These are phyloP conservation scores for Eucalyptus melliodora DNA, from an alignment of 345 rosid species.

Conservation along the genomic window DNA sequence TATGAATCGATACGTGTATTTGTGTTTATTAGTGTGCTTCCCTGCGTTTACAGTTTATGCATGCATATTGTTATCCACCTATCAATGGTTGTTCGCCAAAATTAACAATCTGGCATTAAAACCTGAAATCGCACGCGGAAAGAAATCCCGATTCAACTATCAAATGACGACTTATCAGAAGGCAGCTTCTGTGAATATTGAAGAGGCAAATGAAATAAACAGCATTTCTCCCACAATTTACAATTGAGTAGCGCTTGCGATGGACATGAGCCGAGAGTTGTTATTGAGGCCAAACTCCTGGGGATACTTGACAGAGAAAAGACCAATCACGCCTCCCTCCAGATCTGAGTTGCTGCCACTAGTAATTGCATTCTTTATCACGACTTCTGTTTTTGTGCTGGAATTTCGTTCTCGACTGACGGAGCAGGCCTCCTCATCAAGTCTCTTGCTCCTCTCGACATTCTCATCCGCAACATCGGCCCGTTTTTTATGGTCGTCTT, in stretches of 20 bases:
- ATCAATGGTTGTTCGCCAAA: neutral
- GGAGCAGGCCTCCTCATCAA: conserved; percentile 18
- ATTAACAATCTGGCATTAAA: neutral
- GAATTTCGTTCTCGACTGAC: neutral
- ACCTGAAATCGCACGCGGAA: neutral
- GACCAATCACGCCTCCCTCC: neutral
- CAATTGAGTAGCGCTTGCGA: neutral
- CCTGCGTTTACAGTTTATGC: neutral
- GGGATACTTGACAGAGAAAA: neutral
- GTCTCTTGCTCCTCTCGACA: conserved; percentile 15
- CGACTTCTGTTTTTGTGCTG: neutral
- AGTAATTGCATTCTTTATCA: neutral
- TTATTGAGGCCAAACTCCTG: neutral
- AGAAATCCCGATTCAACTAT: neutral
- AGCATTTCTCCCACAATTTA: neutral
- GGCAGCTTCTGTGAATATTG: neutral
- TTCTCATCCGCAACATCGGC: conserved; percentile 24
- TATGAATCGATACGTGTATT: neutral
- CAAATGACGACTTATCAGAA: neutral
- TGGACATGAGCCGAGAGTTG: neutral
- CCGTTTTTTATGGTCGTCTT: conserved; percentile 10
- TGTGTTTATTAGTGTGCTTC: neutral
- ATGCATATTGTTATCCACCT: neutral
- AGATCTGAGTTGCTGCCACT: neutral
- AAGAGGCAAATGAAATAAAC: neutral